A percentile compares a stretch with the other conserved stretches of the same genome.
Evolutionary conservation across 495 filamentous ascomycete species (phyloP).

Genomic region (Penicillium macrosclerotiorum): DNA sequence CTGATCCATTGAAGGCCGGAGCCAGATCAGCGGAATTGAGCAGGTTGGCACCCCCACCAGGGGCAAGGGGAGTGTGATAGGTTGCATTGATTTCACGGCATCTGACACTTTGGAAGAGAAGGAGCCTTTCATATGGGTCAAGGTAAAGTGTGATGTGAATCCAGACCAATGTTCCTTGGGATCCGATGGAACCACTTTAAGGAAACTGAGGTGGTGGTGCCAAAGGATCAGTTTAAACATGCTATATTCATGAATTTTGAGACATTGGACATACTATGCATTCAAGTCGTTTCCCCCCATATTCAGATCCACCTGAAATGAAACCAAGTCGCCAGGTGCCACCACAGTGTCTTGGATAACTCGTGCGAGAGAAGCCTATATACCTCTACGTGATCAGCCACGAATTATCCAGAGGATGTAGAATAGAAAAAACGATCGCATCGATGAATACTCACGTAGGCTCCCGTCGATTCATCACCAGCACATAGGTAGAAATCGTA

Average conservation of each 20-base stretch:
- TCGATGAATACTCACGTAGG: constrained; percentile 30
- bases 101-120: constrained; percentile 48
- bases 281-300: constrained; percentile 51
- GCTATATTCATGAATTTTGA: background rate
- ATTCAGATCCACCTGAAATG: constrained; percentile 46
- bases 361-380: constrained; percentile 42
- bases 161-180: constrained; percentile 44
- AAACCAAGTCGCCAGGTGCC: constrained; percentile 49
- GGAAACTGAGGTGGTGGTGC: constrained; percentile 56
- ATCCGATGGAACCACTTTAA: constrained; percentile 58
- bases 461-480: constrained; percentile 54
- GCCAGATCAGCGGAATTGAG: constrained; percentile 11
- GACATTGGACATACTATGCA: constrained; percentile 56
- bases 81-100: constrained; percentile 38
- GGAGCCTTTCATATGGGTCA: constrained; percentile 64
- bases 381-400: background rate
- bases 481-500: constrained; percentile 65
- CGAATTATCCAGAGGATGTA: background rate
- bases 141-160: constrained; percentile 63
- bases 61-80: constrained; percentile 35
- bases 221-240: too few species aligned
- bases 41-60: constrained; percentile 6
- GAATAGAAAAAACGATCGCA: too few species aligned
- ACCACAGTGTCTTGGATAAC: constrained; percentile 43
- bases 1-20: constrained; percentile 5